Evolutionary conservation across 2,329 filamentous ascomycete species (phyloP).

Genomic region (Botrytis aclada): DNA sequence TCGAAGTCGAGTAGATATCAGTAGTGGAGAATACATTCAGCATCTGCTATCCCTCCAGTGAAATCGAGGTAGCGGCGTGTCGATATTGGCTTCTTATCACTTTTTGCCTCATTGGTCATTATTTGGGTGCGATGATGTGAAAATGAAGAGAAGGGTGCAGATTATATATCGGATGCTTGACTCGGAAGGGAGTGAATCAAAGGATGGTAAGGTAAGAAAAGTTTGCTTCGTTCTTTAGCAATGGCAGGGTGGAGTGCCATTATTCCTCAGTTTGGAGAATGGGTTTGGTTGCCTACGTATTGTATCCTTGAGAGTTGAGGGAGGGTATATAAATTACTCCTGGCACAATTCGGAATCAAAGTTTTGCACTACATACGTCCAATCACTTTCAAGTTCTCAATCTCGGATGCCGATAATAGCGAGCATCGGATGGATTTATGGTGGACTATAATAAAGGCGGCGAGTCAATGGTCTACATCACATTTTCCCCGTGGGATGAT

Average conservation of each 20-base stretch:
- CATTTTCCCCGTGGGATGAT: not conserved
- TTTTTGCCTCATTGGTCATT: not conserved
- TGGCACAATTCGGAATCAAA: not conserved
- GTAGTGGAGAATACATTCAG: not conserved
- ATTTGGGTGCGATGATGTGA: not conserved
- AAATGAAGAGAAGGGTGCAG: not conserved
- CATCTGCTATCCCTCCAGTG: not conserved
- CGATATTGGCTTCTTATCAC: not conserved
- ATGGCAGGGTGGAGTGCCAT: not conserved
- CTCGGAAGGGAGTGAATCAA: not conserved
- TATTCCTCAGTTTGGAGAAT: not conserved
- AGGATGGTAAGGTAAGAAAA: not conserved
- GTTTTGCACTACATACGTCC: not conserved
- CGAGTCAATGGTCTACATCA: not conserved
- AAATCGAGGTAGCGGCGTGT: not conserved
- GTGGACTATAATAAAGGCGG: rapidly evolving
- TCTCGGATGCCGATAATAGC: too few relatives aligned
- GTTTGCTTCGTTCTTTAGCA: not conserved
- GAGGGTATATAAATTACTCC: not conserved
- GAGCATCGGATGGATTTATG: rapidly evolving
- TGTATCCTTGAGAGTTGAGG: not conserved
- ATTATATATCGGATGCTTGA: not conserved
- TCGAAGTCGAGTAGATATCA: not conserved
- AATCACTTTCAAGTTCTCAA: too few relatives aligned
- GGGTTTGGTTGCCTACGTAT: not conserved